Evolutionary conservation across 805 yeast species (phyloP).

Genomic region (Hanseniaspora nectarophila): DNA sequence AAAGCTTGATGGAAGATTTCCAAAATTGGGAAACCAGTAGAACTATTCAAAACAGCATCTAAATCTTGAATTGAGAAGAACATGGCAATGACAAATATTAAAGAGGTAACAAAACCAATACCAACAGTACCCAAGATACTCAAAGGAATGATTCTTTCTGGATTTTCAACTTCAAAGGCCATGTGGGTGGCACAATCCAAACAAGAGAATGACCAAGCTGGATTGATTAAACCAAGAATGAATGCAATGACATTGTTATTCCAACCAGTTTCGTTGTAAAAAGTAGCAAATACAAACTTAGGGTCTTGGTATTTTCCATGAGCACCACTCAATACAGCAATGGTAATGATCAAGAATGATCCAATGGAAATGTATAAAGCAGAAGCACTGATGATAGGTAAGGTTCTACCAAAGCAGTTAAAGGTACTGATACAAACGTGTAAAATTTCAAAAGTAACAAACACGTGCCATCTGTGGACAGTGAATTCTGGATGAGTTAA

Average conservation of each 20-base stretch:
- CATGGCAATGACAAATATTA: conserved; percentile 43
- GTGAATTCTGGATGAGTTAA: conserved; percentile 27
- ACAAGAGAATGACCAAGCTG: conserved; percentile 62
- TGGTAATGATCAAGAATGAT: conserved; percentile 45
- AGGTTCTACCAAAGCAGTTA: conserved; percentile 43
- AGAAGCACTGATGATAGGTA: conserved; percentile 41
- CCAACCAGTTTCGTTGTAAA: conserved; percentile 55
- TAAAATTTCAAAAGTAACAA: conserved; percentile 40
- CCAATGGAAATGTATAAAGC: conserved; percentile 44
- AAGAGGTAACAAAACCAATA: conserved; percentile 56
- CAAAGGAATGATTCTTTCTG: conserved; percentile 51
- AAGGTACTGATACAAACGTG: conserved; percentile 38
- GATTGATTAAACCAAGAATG: conserved; percentile 54
- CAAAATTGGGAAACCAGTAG: conserved; percentile 52
- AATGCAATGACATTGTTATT: conserved; percentile 46
- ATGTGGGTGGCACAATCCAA: conserved; percentile 62
- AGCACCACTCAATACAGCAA: conserved; percentile 45
- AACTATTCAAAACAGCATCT: conserved; percentile 36
- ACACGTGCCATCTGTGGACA: conserved; percentile 45
- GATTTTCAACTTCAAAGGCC: conserved; percentile 55
- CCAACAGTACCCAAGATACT: conserved; percentile 56
- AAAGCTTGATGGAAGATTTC: conserved; percentile 54
- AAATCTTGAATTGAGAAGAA: conserved; percentile 51
- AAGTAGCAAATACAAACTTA: conserved; percentile 46
- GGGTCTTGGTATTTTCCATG: conserved; percentile 45